Percentiles rank a stretch among this genome's conserved stretches.
Conservation (phyloP, 1,284 basidiomycete species). For the Phlebopus sp. region DNA sequence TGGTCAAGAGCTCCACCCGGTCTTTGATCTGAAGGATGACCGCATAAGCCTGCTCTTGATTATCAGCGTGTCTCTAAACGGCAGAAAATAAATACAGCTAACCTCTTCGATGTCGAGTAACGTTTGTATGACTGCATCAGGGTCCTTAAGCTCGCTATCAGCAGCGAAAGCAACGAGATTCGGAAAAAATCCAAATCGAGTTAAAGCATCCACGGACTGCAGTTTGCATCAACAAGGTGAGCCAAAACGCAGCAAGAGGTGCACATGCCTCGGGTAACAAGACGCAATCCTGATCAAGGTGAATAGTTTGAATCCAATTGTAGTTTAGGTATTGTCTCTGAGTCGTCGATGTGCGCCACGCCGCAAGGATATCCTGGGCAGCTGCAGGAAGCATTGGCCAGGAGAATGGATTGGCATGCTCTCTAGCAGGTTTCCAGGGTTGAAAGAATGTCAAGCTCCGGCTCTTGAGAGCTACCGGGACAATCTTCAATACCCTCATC, state of each 20-base stretch:
- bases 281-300: constrained; percentile 26
- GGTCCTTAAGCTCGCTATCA: constrained; percentile 22
- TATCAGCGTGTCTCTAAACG: background rate
- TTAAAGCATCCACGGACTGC: constrained; percentile 28
- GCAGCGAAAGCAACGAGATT: constrained; percentile 22
- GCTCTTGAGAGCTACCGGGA: constrained; percentile 17
- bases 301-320: constrained; percentile 28
- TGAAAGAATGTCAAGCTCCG: constrained; percentile 30
- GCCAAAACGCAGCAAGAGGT: background rate
- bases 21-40: constrained; percentile 21
- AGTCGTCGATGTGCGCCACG: constrained; percentile 21
- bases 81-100: constrained; percentile 1
- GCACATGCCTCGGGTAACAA: constrained; percentile 18
- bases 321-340: constrained; percentile 32
- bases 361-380: constrained; percentile 27
- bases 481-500: background rate
- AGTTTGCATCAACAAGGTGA: background rate
- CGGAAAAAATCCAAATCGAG: constrained; percentile 26
- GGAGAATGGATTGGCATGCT: constrained; percentile 32
- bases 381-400: constrained; percentile 29
- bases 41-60: constrained; percentile 24
- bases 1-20: constrained; percentile 25
- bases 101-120: constrained; percentile 29
- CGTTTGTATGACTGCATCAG: constrained; percentile 17
- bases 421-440: constrained; percentile 28